These are phyloP conservation scores for Basipetospora sp. DNA, from an alignment of 2,329 filamentous ascomycete species.

Conservation along the genomic window DNA sequence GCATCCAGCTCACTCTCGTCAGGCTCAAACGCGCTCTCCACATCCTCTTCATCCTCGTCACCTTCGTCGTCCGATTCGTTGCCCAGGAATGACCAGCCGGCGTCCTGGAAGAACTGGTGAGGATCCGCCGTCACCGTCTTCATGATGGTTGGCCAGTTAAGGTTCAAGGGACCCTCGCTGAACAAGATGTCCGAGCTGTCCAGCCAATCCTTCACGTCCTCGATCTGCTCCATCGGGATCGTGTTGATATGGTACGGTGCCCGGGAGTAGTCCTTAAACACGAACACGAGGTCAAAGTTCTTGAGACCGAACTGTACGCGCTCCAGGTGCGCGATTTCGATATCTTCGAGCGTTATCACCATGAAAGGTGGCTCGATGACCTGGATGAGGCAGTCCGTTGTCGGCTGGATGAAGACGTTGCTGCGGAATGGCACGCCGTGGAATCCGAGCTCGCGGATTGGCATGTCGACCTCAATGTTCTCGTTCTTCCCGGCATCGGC, in stretches of 20 bases:
- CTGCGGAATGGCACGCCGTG: constrained; percentile 90
- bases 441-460: constrained; percentile 91
- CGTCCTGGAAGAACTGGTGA: constrained; percentile 87
- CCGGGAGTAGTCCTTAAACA: constrained; percentile 95
- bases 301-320: constrained; percentile 93
- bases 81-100: constrained; percentile 85
- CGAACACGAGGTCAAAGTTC: constrained; percentile 96
- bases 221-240: constrained; percentile 86
- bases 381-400: constrained; percentile 92
- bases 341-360: constrained; percentile 86
- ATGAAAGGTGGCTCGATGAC: constrained; percentile 94
- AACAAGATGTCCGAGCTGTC: constrained; percentile 91
- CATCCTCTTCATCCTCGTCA: constrained; percentile 61
- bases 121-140: constrained; percentile 93
- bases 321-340: constrained; percentile 90
- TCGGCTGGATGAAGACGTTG: constrained; percentile 89
- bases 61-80: constrained; percentile 78
- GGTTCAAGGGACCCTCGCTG: constrained; percentile 85
- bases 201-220: constrained; percentile 94
- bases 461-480: constrained; percentile 85
- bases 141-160: constrained; percentile 99
- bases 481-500: constrained; percentile 87
- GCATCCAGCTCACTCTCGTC: constrained; percentile 75
- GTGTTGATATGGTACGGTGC: constrained; percentile 90
- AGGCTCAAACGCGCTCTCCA: constrained; percentile 87